Base-by-base conservation (phyloP, 306 rosid species). In the Dicorynia guianensis region DNA sequence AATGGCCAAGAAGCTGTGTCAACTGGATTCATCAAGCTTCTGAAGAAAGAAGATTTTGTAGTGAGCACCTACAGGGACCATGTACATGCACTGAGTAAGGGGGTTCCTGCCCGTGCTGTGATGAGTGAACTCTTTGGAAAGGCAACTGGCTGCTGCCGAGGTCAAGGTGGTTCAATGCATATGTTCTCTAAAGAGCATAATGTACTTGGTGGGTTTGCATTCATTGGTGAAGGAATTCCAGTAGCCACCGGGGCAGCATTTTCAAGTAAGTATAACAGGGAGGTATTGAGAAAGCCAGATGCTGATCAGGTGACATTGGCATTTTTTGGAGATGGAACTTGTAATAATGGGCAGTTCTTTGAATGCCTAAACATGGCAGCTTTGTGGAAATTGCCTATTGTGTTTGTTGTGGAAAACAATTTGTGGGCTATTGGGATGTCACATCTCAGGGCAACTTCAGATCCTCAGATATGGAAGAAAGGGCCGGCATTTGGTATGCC, bases 1-100 rank as follows among this genome's bases (percentile, higher is more conserved):
- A 93, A 93, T 78, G 98, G 98, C 72, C 98, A 93, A 81, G 98
- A 93, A 82, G 97, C 98, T 58, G 96, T 93, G 44, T 93, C 98
- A 19, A 89, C 93, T 70, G 97, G 98, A 39, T 93, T 93, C 79
- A 92, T 92, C 74, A 89, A 92, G 81, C 85, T 89, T 80, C 83
- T 89, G 56, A 88, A 81, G 81, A 72, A 82, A 86, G 90, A 90
- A 62, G 97, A 92, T 64, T 59, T 59, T 13, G 96, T 92, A 39
- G 93, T 88, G 50, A 92, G 97, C 88, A 92, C 97, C 42, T 92
- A 92, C 64, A 64, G 97, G 61, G 97, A 92, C 79, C 97, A 92
- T 12, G 97, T 92, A 11, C 97, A 92, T 79, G 88, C 97, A 0
- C 76, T 92, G 80, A 92, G 97, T 78, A 92, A 92, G 84, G 97